These are phyloP conservation scores for Phytophthora colocasiae DNA, from an alignment of 352 stramenopile species.

Conservation along the genomic window DNA sequence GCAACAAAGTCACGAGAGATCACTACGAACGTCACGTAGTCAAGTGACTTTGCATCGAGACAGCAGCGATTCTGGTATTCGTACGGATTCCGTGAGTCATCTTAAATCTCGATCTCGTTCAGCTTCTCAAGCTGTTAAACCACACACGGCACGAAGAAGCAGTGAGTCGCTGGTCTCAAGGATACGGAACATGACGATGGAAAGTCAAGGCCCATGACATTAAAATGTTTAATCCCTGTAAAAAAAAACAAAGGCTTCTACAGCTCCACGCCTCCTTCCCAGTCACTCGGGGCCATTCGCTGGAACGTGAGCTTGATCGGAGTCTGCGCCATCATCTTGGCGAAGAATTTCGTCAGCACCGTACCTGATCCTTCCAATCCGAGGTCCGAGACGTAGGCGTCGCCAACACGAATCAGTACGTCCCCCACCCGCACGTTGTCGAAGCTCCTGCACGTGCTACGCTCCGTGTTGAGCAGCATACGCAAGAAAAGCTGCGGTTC, in stretches of 20 bases:
- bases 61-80: constrained; percentile 10
- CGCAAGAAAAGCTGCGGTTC: constrained; percentile 63
- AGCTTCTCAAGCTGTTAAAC: constrained; percentile 14
- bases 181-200: constrained; percentile 39
- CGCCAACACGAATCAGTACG: constrained; percentile 68
- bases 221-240: constrained; percentile 8
- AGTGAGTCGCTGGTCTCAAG: constrained; percentile 37
- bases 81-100: constrained; percentile 16
- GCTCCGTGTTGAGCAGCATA: constrained; percentile 81
- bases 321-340: constrained; percentile 58
- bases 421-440: constrained; percentile 66
- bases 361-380: constrained; percentile 56
- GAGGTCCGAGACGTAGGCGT: constrained; percentile 69
- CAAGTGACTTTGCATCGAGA: constrained; percentile 19
- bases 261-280: constrained; percentile 79
- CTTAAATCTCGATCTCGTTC: constrained; percentile 29
- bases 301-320: constrained; percentile 74
- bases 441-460: constrained; percentile 72
- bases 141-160: constrained; percentile 22
- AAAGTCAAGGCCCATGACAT: constrained; percentile 19
- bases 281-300: constrained; percentile 65
- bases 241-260: constrained; percentile 15
- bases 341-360: constrained; percentile 77
- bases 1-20: constrained; percentile 7
- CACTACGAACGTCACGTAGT: constrained; percentile 17